Evolutionary conservation across 2,329 filamentous ascomycete species (phyloP).

Genomic region (Triangularia setosa): DNA sequence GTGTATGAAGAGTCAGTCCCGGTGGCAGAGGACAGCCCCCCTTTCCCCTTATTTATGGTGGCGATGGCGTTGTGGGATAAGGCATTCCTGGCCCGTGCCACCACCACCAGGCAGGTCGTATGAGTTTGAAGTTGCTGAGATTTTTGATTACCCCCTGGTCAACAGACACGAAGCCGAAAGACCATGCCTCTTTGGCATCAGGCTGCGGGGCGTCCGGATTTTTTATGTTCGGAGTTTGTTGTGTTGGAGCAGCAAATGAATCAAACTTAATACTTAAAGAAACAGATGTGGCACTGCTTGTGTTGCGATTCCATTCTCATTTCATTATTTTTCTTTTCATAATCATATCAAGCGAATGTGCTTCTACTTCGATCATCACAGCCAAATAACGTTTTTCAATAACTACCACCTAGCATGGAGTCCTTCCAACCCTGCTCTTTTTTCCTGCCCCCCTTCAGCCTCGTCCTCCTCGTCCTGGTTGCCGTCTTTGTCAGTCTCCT

Average conservation of each 20-base stretch:
- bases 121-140: not conserved
- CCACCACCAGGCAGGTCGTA: not conserved
- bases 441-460: not conserved
- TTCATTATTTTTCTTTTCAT: too few relatives aligned
- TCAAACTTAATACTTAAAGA: not conserved
- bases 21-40: not conserved
- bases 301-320: too few relatives aligned
- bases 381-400: too few relatives aligned
- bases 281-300: too few relatives aligned
- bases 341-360: not conserved
- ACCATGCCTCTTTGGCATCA: not conserved
- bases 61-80: not conserved
- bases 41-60: not conserved
- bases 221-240: not conserved
- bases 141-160: not conserved
- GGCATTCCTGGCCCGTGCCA: not conserved
- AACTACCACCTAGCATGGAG: not conserved
- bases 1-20: not conserved
- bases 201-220: not conserved
- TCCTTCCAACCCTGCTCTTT: not conserved
- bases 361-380: too few relatives aligned
- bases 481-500: not conserved
- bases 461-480: not conserved
- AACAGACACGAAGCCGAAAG: not conserved
- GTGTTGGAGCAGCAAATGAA: not conserved